These are phyloP conservation scores for Clitocybe nebularis DNA, from an alignment of 1,284 basidiomycete species.

Conservation along the genomic window DNA sequence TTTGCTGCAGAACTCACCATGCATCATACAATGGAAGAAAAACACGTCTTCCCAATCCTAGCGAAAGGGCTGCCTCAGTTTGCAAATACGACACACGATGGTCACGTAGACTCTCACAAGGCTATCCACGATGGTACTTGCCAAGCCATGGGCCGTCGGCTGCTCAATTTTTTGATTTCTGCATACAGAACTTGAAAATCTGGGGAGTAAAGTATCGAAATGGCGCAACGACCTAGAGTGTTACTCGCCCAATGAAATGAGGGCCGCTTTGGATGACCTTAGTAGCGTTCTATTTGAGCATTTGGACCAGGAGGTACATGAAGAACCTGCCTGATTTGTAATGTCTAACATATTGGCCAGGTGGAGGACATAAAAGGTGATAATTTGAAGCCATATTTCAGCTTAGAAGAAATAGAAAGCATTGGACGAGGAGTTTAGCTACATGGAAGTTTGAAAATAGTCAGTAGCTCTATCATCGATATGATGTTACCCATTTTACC, in stretches of 20 bases:
- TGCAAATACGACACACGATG: conserved; percentile 37
- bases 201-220: conserved; percentile 43
- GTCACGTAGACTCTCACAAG: conserved; percentile 58
- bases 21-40: conserved; percentile 67
- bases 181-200: conserved; percentile 47
- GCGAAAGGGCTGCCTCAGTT: conserved; percentile 63
- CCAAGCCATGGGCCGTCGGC: too few species aligned
- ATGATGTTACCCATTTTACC: too few species aligned
- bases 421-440: conserved; percentile 25
- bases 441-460: neutral
- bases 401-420: conserved; percentile 51
- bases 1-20: conserved; percentile 45
- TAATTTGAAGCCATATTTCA: conserved; percentile 65
- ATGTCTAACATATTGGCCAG: conserved; percentile 22
- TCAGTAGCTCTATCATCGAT: too few species aligned
- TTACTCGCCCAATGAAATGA: conserved; percentile 57
- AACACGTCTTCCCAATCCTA: conserved; percentile 61
- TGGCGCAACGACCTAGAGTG: conserved; percentile 44
- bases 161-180: too few species aligned
- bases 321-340: neutral
- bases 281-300: conserved; percentile 63
- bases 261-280: conserved; percentile 58
- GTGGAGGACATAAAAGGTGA: conserved; percentile 54
- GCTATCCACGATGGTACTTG: conserved; percentile 62
- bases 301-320: conserved; percentile 60